Percentiles rank a stretch among this genome's conserved stretches.
These are phyloP conservation scores for Colletotrichum sp. DNA, from an alignment of 2,329 filamentous ascomycete genomes.

Conservation along the genomic window DNA sequence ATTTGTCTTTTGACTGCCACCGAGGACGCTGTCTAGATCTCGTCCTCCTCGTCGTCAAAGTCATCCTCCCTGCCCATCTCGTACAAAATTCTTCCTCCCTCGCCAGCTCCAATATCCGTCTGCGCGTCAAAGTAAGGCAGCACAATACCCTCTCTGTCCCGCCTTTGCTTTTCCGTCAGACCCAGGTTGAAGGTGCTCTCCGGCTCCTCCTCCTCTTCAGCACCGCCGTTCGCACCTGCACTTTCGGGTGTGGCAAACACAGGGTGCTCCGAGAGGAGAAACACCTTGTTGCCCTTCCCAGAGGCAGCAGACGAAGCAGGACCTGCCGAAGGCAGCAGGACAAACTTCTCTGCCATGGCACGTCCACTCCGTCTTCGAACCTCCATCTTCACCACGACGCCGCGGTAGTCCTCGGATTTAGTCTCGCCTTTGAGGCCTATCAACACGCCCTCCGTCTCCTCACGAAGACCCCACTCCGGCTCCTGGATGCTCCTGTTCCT, in stretches of 20 bases:
- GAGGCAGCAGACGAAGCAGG: neutral
- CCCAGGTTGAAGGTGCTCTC: conserved; percentile 85
- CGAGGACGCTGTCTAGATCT: conserved; percentile 60
- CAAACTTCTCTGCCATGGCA: conserved; percentile 72
- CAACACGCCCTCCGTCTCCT: conserved; percentile 79
- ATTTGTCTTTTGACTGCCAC: neutral
- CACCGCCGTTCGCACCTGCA: conserved; percentile 33
- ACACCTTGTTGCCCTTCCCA: conserved; percentile 37
- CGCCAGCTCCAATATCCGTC: conserved; percentile 75
- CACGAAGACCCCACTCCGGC: conserved; percentile 79
- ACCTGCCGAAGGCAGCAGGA: conserved; percentile 41
- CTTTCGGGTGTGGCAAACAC: conserved; percentile 60
- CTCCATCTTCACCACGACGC: conserved; percentile 84
- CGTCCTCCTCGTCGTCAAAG: conserved; percentile 95
- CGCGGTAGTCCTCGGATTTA: conserved; percentile 36
- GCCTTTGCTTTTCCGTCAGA: conserved; percentile 87
- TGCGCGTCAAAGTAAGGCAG: conserved; percentile 97
- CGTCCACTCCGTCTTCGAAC: conserved; percentile 83
- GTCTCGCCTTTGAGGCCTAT: conserved; percentile 64
- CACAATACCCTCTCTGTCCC: conserved; percentile 86
- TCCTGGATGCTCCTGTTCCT: conserved; percentile 74
- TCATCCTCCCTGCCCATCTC: conserved; percentile 97
- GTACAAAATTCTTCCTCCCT: conserved; percentile 92
- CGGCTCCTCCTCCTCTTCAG: conserved; percentile 52
- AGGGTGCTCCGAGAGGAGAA: conserved; percentile 78